Percentiles rank a stretch among this genome's conserved stretches.
Evolutionary conservation across 768 basidiomycete species (phyloP).

Genomic region (Podaxis sp.): DNA sequence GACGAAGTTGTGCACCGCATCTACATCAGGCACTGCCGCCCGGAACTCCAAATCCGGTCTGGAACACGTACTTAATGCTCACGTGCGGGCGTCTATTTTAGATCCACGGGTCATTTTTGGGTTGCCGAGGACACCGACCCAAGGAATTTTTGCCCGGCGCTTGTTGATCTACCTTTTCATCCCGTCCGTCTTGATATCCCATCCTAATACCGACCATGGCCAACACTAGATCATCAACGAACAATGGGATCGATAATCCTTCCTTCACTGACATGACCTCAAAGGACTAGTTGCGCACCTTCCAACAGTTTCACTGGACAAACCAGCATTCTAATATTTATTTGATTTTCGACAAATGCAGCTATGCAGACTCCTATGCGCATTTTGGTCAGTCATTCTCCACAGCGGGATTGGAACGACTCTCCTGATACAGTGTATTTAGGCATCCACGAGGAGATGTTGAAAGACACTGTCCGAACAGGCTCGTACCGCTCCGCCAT

Average conservation of each 20-base stretch:
- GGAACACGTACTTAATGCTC: neutral
- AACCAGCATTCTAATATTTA: conserved; percentile 36
- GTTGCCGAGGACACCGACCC: neutral
- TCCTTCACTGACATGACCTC: conserved; percentile 68
- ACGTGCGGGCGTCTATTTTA: conserved; percentile 4
- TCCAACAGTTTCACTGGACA: conserved; percentile 27
- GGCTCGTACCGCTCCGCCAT: conserved; percentile 94
- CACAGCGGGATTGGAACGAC: neutral
- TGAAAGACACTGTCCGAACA: conserved; percentile 95
- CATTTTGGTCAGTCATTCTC: conserved; percentile 70
- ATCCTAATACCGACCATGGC: conserved; percentile 22
- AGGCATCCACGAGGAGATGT: conserved; percentile 99
- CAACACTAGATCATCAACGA: conserved; percentile 29
- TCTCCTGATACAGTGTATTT: conserved; percentile 1
- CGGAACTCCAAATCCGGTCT: conserved; percentile 11
- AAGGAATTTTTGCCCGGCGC: conserved; percentile 6
- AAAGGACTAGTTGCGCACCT: conserved; percentile 72
- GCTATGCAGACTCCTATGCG: conserved; percentile 95
- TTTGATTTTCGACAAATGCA: conserved; percentile 36
- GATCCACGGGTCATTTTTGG: conserved; percentile 6
- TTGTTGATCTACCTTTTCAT: conserved; percentile 3
- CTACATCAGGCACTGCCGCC: neutral
- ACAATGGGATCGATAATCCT: conserved; percentile 21
- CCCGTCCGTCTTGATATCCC: conserved; percentile 22
- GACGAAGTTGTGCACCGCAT: neutral